Conservation (phyloP, 169 alveolate genomes). For the Eimeria acervulina region DNA sequence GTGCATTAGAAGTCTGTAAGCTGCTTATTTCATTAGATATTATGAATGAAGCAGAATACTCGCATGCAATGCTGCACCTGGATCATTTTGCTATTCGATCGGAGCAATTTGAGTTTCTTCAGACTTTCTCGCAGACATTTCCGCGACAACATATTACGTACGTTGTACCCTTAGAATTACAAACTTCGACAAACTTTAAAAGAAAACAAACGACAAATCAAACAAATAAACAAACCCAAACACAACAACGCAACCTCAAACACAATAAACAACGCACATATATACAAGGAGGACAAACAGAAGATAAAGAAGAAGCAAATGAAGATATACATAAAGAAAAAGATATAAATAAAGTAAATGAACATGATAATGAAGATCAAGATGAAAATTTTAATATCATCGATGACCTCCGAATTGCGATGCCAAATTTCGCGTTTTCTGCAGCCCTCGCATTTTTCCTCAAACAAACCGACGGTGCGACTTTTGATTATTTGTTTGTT, state of each 20-base stretch:
- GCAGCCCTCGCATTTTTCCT: conserved; percentile 60
- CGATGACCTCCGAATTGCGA: conserved; percentile 20
- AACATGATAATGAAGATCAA: too few species aligned
- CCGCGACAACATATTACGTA: too few species aligned
- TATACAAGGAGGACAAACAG: too few species aligned
- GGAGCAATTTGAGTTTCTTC: conserved; percentile 42
- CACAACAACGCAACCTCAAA: too few species aligned
- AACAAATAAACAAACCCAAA: too few species aligned
- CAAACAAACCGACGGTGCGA: too few species aligned
- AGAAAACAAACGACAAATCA: not conserved
- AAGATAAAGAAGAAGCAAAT: not conserved
- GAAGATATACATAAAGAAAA: not conserved
- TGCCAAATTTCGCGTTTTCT: conserved; percentile 79
- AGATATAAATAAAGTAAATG: not conserved
- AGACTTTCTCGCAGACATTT: not conserved
- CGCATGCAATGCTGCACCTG: conserved; percentile 64
- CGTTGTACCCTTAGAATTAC: too few species aligned
- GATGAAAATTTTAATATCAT: too few species aligned
- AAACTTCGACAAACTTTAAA: not conserved
- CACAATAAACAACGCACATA: too few species aligned
- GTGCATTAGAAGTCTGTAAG: conserved; percentile 68
- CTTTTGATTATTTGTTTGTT: too few species aligned
- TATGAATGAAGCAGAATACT: conserved; percentile 26
- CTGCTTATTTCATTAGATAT: conserved; percentile 74
- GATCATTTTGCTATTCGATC: conserved; percentile 62